Percentiles rank a stretch among this genome's conserved stretches.
phyloP scores from a whole-genome alignment of 768 basidiomycete species.

The Tephrocybe sp. region DNA sequence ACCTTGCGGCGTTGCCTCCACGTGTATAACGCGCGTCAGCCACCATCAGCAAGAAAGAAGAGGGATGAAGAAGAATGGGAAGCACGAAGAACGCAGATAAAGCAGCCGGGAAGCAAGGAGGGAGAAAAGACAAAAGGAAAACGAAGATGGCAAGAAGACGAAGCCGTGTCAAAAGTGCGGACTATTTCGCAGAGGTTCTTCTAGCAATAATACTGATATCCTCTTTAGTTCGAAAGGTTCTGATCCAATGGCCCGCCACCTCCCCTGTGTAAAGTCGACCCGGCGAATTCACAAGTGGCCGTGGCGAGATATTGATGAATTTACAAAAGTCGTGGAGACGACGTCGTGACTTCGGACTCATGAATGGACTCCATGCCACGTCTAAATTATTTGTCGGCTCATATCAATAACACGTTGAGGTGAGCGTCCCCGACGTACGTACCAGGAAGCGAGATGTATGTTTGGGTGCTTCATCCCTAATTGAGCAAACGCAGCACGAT shows the following conservation, averaged over 20 bases:
- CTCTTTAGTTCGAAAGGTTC: constrained; percentile 86
- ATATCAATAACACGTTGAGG: constrained; percentile 41
- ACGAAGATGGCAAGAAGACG: constrained; percentile 29
- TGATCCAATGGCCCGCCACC: constrained; percentile 91
- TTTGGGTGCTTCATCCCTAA: constrained; percentile 97
- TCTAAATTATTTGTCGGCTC: constrained; percentile 98
- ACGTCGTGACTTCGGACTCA: constrained; percentile 96
- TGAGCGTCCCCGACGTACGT: constrained; percentile 30
- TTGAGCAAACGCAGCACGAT: constrained; percentile 95
- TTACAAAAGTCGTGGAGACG: constrained; percentile 99
- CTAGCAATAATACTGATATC: constrained; percentile 91
- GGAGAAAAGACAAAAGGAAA: neutral
- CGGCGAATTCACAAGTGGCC: constrained; percentile 2
- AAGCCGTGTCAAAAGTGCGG: no score
- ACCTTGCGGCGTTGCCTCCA: constrained; percentile 80
- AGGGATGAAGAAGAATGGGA: neutral
- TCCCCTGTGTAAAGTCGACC: constrained; percentile 70
- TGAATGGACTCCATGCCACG: constrained; percentile 98
- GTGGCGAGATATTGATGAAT: constrained; percentile 21
- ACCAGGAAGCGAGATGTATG: constrained; percentile 89
- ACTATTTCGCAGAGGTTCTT: constrained; percentile 76
- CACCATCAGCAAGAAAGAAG: constrained; percentile 6
- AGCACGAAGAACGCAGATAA: neutral
- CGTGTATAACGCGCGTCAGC: constrained; percentile 13
- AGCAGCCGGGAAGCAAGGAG: neutral